Evolutionary conservation across 2,329 filamentous ascomycete species (phyloP).

Genomic region (Lachnellula suecica): DNA sequence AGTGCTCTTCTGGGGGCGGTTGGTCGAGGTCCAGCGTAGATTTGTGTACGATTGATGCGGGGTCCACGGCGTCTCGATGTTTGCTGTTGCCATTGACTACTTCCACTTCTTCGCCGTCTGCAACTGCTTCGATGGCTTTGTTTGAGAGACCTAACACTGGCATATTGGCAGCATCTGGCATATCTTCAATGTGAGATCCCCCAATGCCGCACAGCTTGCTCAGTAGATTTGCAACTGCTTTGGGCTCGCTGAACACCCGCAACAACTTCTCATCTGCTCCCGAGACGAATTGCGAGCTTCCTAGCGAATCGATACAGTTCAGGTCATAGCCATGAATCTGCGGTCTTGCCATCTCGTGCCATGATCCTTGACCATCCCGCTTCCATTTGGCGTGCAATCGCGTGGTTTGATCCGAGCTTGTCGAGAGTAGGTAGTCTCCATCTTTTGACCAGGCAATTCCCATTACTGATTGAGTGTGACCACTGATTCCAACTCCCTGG

Average conservation of each 20-base stretch:
- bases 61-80: slow-evolving; percentile 54
- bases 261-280: slow-evolving; percentile 98
- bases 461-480: slow-evolving; percentile 80
- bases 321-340: slow-evolving; percentile 98
- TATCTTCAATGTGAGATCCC: slow-evolving; percentile 38
- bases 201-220: slow-evolving; percentile 63
- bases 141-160: slow-evolving; percentile 94
- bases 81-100: slow-evolving; percentile 43
- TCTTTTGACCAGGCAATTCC: slow-evolving; percentile 81
- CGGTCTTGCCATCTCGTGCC: slow-evolving; percentile 94
- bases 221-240: slow-evolving; percentile 75
- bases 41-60: slow-evolving; percentile 54
- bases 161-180: slow-evolving; percentile 91
- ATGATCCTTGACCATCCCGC: slow-evolving; percentile 53
- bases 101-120: slow-evolving; percentile 50
- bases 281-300: slow-evolving; percentile 77
- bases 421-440: slow-evolving; percentile 84
- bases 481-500: slow-evolving; percentile 74
- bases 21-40: slow-evolving; percentile 65
- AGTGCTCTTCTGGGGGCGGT: slow-evolving; percentile 85
- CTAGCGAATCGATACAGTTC: slow-evolving; percentile 84
- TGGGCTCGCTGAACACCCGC: slow-evolving; percentile 89
- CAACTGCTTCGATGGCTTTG: slow-evolving; percentile 72
- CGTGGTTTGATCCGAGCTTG: slow-evolving; percentile 89
- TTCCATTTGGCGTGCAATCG: slow-evolving; percentile 82